Evolutionary conservation across 371 early-diverging fungal species (phyloP).

Genomic region (Rhizomucor pusillus): DNA sequence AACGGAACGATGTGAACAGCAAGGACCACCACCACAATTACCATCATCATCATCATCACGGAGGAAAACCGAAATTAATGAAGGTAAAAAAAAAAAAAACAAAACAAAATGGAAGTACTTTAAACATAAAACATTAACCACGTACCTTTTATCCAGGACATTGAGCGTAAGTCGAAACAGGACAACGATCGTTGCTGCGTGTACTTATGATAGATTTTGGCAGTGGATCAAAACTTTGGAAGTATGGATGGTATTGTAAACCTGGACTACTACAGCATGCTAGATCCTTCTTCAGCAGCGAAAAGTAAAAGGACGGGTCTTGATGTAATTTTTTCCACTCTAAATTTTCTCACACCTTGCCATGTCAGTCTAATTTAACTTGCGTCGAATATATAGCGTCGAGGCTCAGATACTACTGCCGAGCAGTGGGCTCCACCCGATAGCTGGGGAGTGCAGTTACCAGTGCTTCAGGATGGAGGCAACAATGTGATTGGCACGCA

Average conservation of each 20-base stretch:
- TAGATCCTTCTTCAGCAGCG: too few relatives aligned
- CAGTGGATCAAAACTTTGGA: slow-evolving; percentile 50
- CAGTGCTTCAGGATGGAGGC: slow-evolving; percentile 3
- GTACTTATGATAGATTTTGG: slow-evolving; percentile 1
- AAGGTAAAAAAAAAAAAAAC: background rate
- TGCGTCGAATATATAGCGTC: too few relatives aligned
- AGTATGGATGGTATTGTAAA: slow-evolving; percentile 56
- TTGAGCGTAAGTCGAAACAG: slow-evolving; percentile 12
- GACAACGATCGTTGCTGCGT: background rate
- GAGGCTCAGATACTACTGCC: slow-evolving; percentile 1
- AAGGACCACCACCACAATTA: background rate
- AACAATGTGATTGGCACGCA: slow-evolving; percentile 4
- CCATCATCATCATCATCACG: slow-evolving; percentile 1
- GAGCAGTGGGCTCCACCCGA: slow-evolving; percentile 72
- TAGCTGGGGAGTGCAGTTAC: slow-evolving; percentile 66
- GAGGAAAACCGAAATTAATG: background rate
- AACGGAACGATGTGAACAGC: background rate
- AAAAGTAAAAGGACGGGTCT: too few relatives aligned
- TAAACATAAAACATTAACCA: slow-evolving; percentile 2
- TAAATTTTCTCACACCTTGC: too few relatives aligned
- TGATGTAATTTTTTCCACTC: too few relatives aligned
- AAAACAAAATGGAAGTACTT: background rate
- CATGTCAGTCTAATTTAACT: too few relatives aligned
- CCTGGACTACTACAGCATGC: slow-evolving; percentile 24
- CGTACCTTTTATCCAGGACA: slow-evolving; percentile 2